Evolutionary conservation across 1,284 basidiomycete genomes (phyloP).

Genomic region (Trichosporon faecale): DNA sequence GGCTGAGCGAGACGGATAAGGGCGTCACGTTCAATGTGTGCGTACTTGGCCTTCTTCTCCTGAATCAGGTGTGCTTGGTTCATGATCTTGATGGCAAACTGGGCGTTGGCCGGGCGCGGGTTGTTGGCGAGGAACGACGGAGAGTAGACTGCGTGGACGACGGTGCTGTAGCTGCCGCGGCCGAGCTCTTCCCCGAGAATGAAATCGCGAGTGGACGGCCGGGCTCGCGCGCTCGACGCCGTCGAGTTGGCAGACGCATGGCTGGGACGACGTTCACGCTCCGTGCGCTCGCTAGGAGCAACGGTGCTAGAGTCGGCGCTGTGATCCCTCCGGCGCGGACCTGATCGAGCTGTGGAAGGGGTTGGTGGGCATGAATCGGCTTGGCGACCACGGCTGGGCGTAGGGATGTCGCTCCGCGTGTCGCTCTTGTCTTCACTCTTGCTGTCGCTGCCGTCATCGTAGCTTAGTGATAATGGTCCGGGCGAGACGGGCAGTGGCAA

Average conservation of each 20-base stretch:
- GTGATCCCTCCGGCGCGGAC: not conserved
- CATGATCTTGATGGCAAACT: slow-evolving; percentile 57
- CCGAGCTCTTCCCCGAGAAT: slow-evolving; percentile 51
- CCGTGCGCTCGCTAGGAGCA: slow-evolving; percentile 13
- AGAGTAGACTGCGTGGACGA: slow-evolving; percentile 19
- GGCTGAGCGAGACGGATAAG: slow-evolving; percentile 53
- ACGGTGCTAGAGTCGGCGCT: slow-evolving; percentile 3
- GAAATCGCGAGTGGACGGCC: slow-evolving; percentile 43
- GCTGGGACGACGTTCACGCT: slow-evolving; percentile 42
- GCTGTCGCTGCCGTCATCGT: slow-evolving; percentile 32
- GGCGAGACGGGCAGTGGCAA: slow-evolving; percentile 13
- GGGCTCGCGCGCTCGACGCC: slow-evolving; percentile 17
- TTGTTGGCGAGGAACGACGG: slow-evolving; percentile 1
- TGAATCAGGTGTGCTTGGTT: slow-evolving; percentile 55
- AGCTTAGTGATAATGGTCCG: not conserved
- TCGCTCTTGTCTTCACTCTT: not conserved
- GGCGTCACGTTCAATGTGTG: slow-evolving; percentile 57
- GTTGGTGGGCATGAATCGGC: not conserved
- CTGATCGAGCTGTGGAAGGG: not conserved
- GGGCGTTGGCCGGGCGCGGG: slow-evolving; percentile 8
- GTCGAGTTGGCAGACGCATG: slow-evolving; percentile 29
- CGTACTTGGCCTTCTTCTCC: slow-evolving; percentile 58
- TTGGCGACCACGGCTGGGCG: not conserved
- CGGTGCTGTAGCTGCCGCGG: slow-evolving; percentile 51
- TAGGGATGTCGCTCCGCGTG: not conserved